Evolutionary conservation across 169 alveolate genomes (phyloP).

Genomic region (Theileria parva): DNA sequence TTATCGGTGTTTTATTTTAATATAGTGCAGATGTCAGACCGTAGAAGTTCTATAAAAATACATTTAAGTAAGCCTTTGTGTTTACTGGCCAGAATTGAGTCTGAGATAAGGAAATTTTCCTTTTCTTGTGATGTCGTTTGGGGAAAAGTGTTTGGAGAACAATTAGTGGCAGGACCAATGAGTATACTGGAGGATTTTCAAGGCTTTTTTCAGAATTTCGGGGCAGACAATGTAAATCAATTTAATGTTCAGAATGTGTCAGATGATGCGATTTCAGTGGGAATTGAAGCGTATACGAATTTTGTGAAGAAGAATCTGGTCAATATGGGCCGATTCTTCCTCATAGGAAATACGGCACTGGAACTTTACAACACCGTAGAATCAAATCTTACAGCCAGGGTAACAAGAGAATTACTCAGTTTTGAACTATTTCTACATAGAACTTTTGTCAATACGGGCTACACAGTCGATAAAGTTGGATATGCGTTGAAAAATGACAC

Average conservation of each 20-base stretch:
- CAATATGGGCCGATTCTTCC: constrained; percentile 2
- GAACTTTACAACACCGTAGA: constrained; percentile 11
- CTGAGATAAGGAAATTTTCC: not conserved
- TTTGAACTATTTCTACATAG: constrained; percentile 12
- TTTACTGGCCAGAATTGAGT: not conserved
- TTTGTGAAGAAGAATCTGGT: constrained; percentile 16
- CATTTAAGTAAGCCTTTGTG: not conserved
- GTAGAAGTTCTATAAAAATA: not conserved
- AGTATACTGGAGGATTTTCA: not conserved
- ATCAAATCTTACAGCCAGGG: not conserved
- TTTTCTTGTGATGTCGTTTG: not conserved
- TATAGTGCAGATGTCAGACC: constrained; percentile 5
- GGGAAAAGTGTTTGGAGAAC: not conserved
- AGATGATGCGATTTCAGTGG: not conserved
- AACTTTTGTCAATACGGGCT: not conserved
- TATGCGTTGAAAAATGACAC: constrained; percentile 1
- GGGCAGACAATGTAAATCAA: not conserved
- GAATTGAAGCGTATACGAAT: not conserved
- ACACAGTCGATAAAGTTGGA: not conserved
- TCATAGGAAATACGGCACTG: not conserved
- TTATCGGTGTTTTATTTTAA: constrained; percentile 1
- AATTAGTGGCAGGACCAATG: not conserved
- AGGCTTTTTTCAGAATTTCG: not conserved
- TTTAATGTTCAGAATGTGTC: not conserved
- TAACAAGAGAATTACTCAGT: constrained; percentile 2